Evolutionary conservation across 345 rosid species (phyloP), one percentile per base, ranked within the genome.

Genomic region (Psidium guajava): DNA sequence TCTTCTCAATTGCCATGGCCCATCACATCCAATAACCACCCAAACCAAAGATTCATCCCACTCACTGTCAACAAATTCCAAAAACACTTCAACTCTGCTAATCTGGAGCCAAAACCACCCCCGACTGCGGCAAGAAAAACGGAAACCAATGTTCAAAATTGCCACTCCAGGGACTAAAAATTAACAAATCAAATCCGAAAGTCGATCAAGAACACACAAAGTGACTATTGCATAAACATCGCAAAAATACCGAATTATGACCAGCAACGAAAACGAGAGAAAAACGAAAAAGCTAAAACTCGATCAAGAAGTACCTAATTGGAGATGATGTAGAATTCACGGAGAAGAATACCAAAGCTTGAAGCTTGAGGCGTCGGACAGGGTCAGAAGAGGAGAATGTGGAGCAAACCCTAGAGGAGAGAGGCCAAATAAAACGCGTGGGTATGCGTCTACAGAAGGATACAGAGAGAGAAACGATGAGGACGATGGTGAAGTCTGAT

Each of bases 1-100:
- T 95, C 96, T 98, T 98, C 95, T 98, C 99, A 89, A 96, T 96
- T 85, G 99, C 98, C 99, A 98, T 97, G 82, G 86, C 84, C 12
- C 64, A 73, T 86, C 85, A 81, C 81, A 54, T 83, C 54, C 52
- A 85, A 77, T 83, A 80, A 82, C 47, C 40, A 22, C 80, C 32
- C 50, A 59, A 54, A 54, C 57, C 18, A 27, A 54, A 54, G 57
- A 75, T 55, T 52, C 6, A 57, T 50, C 55, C 50, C 55, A 18
- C 83, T 25, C 83, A 75, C 44, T 32, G 42, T 40, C 25, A 51
- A 57, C 14, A 27, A 53, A 83, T 15, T 25, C 64, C 81, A 13
- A 74, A 54, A 22, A 42, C n/a, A 28, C 58, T 56, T 54, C 36
- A 32, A 44, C 50, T 8, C 84, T 51, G 80, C 80, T 21, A 69